Percentiles rank a stretch among this genome's conserved stretches.
These are phyloP conservation scores for Gossypioides kirkii DNA, from an alignment of 345 rosid genomes.

Conservation along the genomic window DNA sequence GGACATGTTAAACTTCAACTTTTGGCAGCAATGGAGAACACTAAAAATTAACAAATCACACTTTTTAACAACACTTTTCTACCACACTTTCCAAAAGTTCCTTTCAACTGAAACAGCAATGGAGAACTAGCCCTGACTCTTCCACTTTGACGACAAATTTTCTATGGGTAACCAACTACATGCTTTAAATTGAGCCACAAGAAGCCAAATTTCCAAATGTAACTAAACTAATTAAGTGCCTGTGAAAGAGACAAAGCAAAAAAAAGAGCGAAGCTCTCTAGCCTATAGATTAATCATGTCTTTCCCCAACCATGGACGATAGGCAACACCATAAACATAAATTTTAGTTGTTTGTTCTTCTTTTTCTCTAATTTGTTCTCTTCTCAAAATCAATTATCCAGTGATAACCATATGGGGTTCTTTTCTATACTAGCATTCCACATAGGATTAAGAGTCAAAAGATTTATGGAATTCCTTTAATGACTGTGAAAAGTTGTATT, in stretches of 20 bases:
- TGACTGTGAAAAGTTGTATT: neutral
- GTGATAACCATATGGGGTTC: neutral
- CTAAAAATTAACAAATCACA: no score
- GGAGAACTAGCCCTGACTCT: no score
- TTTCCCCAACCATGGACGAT: no score
- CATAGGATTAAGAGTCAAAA: neutral
- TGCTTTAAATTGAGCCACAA: neutral
- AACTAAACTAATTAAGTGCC: neutral
- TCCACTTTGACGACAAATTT: no score
- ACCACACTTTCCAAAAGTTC: no score
- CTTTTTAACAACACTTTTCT: no score
- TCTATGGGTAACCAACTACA: neutral
- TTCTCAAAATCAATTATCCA: neutral
- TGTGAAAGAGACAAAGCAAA: slow-evolving; percentile 2
- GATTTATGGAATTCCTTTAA: neutral
- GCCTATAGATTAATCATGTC: neutral
- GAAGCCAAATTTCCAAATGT: neutral
- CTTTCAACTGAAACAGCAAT: no score
- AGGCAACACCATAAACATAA: neutral
- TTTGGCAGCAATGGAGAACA: no score
- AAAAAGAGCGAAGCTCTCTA: neutral
- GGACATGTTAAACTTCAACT: no score
- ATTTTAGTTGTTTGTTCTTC: neutral
- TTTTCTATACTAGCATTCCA: neutral
- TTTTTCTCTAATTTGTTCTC: neutral